Conservation (phyloP, 495 filamentous ascomycete species). For the Aspergillus sclerotioniger region DNA sequence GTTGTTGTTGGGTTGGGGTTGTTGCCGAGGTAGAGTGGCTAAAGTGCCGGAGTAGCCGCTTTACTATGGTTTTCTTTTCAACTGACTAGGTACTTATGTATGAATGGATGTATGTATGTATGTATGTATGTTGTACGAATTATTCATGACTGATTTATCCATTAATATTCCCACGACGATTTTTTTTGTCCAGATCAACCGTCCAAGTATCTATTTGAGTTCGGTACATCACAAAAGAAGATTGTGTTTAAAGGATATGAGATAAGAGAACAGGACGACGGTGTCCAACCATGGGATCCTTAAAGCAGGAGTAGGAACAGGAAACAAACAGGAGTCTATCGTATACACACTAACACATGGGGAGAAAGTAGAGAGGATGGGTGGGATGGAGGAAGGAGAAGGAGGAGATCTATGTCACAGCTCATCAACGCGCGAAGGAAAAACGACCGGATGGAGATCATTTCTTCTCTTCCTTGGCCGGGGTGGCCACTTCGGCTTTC, state of each 20-base stretch:
- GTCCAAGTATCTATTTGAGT: conserved; percentile 13
- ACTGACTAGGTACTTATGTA: no score
- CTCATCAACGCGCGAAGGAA: neutral
- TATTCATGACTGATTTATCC: neutral
- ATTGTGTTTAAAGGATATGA: conserved; percentile 7
- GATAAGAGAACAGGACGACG: conserved; percentile 2
- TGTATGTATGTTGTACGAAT: neutral
- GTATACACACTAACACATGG: conserved; percentile 25
- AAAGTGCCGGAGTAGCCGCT: no score
- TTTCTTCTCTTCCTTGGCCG: conserved; percentile 32
- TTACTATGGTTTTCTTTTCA: no score
- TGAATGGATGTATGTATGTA: no score
- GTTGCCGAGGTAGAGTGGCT: no score
- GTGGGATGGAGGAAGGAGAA: neutral
- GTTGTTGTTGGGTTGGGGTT: no score
- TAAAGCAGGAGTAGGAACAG: neutral
- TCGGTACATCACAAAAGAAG: conserved; percentile 10
- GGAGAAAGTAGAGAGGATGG: conserved; percentile 12
- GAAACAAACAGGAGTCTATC: conserved; percentile 22
- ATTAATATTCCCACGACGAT: neutral
- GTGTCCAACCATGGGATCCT: neutral
- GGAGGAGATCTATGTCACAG: conserved; percentile 5
- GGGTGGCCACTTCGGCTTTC: conserved; percentile 30
- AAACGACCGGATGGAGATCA: conserved; percentile 2
- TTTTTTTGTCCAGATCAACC: conserved; percentile 4